phyloP scores from a whole-genome alignment of 345 rosid species.

The Gossypium herbaceum region DNA sequence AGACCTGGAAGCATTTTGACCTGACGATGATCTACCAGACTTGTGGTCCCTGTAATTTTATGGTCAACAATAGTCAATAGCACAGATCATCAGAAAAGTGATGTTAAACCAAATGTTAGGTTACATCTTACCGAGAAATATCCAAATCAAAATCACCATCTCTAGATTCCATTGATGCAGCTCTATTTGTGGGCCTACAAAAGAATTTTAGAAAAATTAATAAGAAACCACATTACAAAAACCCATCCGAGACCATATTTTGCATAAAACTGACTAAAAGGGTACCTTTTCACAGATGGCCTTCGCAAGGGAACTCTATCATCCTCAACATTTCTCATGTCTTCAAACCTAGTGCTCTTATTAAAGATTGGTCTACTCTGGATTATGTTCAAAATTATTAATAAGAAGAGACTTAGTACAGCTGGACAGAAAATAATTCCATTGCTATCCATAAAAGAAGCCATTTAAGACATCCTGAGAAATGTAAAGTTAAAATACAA shows the following conservation, averaged over 20 bases:
- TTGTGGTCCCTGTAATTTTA: slow-evolving; percentile 48
- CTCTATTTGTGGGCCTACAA: slow-evolving; percentile 58
- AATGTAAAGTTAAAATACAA: not conserved
- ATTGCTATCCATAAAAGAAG: not conserved
- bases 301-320: slow-evolving; percentile 72
- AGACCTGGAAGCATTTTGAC: slow-evolving; percentile 61
- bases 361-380: slow-evolving; percentile 98
- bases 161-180: slow-evolving; percentile 69
- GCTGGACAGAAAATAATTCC: not conserved
- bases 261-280: not conserved
- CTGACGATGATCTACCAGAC: slow-evolving; percentile 64
- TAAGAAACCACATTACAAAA: not conserved
- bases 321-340: slow-evolving; percentile 77
- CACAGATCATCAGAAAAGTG: not conserved
- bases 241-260: not conserved
- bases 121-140: slow-evolving; percentile 54
- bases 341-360: slow-evolving; percentile 97
- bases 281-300: slow-evolving; percentile 71
- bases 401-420: slow-evolving; percentile 4
- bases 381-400: slow-evolving; percentile 22
- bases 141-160: slow-evolving; percentile 91
- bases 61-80: slow-evolving; percentile 8
- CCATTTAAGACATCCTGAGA: not conserved
- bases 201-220: slow-evolving; percentile 3
- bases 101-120: not conserved